Conservation (phyloP, 495 filamentous ascomycete genomes). For the Aspergillus incahuasiensis region DNA sequence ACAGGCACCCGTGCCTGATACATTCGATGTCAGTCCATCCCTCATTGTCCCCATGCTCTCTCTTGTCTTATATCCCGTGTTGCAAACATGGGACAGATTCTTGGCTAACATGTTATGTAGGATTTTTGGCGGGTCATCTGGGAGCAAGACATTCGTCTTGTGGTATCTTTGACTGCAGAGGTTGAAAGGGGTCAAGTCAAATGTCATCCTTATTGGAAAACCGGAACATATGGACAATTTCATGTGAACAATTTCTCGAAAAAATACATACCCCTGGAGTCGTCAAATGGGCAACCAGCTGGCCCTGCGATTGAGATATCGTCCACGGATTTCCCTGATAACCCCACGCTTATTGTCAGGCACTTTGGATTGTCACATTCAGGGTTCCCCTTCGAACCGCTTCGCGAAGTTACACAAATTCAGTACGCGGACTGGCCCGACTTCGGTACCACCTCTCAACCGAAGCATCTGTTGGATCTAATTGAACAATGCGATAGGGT, state of each 20-base stretch:
- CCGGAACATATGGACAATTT: slow-evolving; percentile 74
- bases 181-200: slow-evolving; percentile 91
- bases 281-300: slow-evolving; percentile 14
- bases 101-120: slow-evolving; percentile 45
- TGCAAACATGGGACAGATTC: not conserved
- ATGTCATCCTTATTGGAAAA: slow-evolving; percentile 88
- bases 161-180: slow-evolving; percentile 97
- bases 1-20: slow-evolving; percentile 88
- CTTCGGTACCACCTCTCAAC: slow-evolving; percentile 88
- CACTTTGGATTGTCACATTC: slow-evolving; percentile 81
- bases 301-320: slow-evolving; percentile 7
- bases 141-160: slow-evolving; percentile 91
- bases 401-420: slow-evolving; percentile 91
- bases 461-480: slow-evolving; percentile 75
- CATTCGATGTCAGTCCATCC: slow-evolving; percentile 70
- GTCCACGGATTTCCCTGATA: slow-evolving; percentile 17
- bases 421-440: slow-evolving; percentile 96
- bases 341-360: slow-evolving; percentile 65
- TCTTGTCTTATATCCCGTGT: no score
- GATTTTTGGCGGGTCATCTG: slow-evolving; percentile 98
- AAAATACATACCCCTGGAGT: slow-evolving; percentile 70
- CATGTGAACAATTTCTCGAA: slow-evolving; percentile 75
- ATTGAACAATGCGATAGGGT: slow-evolving; percentile 77
- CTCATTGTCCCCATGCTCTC: no score
- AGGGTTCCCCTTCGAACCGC: slow-evolving; percentile 71